phyloP scores from a whole-genome alignment of 306 rosid genomes.

The Vachellia collinsii region DNA sequence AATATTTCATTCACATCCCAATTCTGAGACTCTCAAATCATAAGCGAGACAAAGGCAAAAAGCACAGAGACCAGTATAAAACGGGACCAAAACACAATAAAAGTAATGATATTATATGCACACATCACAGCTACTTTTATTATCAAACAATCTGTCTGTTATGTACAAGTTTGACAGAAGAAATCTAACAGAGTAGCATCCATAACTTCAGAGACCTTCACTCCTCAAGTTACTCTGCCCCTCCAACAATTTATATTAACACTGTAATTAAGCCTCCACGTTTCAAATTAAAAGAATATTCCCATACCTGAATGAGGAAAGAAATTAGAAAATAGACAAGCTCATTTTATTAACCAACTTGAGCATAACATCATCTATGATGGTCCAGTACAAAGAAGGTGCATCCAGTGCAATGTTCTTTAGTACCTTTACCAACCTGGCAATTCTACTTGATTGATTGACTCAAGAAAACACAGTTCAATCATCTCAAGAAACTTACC shows the following conservation, averaged over 20 bases:
- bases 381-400: not conserved
- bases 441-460: constrained; percentile 4
- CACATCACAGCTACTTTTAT: constrained; percentile 41
- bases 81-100: not conserved
- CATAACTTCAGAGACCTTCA: constrained; percentile 47
- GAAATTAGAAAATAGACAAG: not conserved
- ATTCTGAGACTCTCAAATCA: not conserved
- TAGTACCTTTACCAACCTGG: constrained; percentile 1
- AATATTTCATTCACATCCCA: not conserved
- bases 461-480: constrained; percentile 11
- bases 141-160: constrained; percentile 35
- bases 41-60: not conserved
- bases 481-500: constrained; percentile 23
- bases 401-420: constrained; percentile 2
- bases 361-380: not conserved
- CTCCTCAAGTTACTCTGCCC: constrained; percentile 48
- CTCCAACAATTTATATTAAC: constrained; percentile 42
- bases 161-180: constrained; percentile 56
- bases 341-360: not conserved
- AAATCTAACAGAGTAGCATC: constrained; percentile 36
- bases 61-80: not conserved
- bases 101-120: constrained; percentile 48
- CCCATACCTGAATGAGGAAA: constrained; percentile 44
- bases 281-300: constrained; percentile 51
- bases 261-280: constrained; percentile 43